A percentile compares a stretch with the other conserved stretches of the same genome.
Conservation (phyloP, 768 basidiomycete genomes). For the Rhodotorula paludigena region DNA sequence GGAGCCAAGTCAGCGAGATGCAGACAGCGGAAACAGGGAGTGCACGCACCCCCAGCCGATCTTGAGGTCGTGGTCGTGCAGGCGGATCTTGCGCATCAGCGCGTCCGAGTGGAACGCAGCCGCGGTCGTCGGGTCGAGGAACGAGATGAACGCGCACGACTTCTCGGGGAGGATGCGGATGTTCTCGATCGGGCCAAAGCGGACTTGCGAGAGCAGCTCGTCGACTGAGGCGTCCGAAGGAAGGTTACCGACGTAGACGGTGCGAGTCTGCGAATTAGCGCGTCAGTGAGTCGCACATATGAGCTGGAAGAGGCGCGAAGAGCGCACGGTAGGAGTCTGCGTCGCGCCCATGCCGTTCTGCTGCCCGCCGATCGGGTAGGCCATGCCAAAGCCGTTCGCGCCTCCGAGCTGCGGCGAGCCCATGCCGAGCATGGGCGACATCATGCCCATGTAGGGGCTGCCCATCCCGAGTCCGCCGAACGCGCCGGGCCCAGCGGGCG, state of each 20-base stretch:
- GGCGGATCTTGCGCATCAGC: slow-evolving; percentile 80
- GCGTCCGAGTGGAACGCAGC: slow-evolving; percentile 97
- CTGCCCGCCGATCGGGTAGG: slow-evolving; percentile 21
- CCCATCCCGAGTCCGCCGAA: slow-evolving; percentile 11
- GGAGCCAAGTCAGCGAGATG: not conserved
- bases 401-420: slow-evolving; percentile 26
- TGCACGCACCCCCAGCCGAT: slow-evolving; percentile 77
- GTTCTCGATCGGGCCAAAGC: slow-evolving; percentile 92
- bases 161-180: slow-evolving; percentile 94
- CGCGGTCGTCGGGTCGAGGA: slow-evolving; percentile 86
- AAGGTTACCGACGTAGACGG: slow-evolving; percentile 94
- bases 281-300: not conserved
- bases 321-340: slow-evolving; percentile 27
- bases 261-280: slow-evolving; percentile 53
- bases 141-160: slow-evolving; percentile 95
- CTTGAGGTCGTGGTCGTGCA: slow-evolving; percentile 94
- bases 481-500: slow-evolving; percentile 7
- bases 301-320: not conserved
- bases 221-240: slow-evolving; percentile 94
- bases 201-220: slow-evolving; percentile 93
- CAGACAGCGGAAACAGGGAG: not conserved
- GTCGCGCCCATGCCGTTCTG: slow-evolving; percentile 9
- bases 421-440: slow-evolving; percentile 28
- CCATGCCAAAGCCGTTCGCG: slow-evolving; percentile 1
- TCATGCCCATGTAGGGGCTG: slow-evolving; percentile 32